Evolutionary conservation across 768 basidiomycete genomes (phyloP), one percentile per base, ranked within the genome.

Genomic region (Suillus variegatus): DNA sequence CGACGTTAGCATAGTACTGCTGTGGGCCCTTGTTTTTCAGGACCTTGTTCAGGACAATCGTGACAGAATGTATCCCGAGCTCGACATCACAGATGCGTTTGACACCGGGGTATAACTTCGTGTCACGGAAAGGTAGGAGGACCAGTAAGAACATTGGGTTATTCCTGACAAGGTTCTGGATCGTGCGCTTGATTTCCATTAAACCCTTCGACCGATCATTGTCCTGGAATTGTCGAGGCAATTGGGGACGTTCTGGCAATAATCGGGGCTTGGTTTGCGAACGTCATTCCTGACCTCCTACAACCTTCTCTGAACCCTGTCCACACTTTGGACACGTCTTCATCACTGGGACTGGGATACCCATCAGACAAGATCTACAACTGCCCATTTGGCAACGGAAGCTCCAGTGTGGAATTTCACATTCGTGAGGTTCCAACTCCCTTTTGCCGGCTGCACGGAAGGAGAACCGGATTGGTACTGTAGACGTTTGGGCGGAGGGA

Each of bases 1-100:
- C 89, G 40, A 93, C 85, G 67, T 92, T 94, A 9, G 92, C 90
- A 62, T 93, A 84, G 72, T 94, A 95, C 68, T 93, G 51, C 51
- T 52, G 51, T 7, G 25, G 16, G 4, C 51, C 16, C 25, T 18
- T 52, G 14, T 8, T 16, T 52, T 52, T 52, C 51, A 52, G 2
- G 91, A 64, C 90, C 87, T 69, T 91, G 90, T 67, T 86, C 86
- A 61, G 89, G 20, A 93, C 76, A 0, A 91, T 93, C 49, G 28
- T 52, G 28, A 52, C 8, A 52, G 51, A 52, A 52, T 88, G 88
- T 35, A 95, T 71, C 1, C 92, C 92, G 25, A 93, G 71, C 63
- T 86, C 82, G 61, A 90, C 83, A 68, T 93, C 91, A 13, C 90
- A 86, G 58, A 93, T 82, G 4, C 85, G 84, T 84, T 94, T 93